Conservation (phyloP, 805 yeast species). For the Geotrichum ghanense region DNA sequence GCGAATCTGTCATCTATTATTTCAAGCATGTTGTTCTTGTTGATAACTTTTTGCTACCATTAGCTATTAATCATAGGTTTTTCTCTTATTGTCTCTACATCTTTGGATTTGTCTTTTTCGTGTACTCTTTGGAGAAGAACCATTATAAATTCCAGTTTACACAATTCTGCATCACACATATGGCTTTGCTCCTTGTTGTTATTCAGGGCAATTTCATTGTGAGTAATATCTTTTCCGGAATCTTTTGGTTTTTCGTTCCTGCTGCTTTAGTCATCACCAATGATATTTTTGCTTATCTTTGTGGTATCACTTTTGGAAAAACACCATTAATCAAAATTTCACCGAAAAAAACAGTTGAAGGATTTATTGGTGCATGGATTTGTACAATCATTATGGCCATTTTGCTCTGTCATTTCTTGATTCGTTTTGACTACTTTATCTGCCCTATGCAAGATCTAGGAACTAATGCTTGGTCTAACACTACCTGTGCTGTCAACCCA, state of each 20-base stretch:
- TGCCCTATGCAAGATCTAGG: constrained; percentile 65
- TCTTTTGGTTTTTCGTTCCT: constrained; percentile 91
- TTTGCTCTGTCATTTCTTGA: constrained; percentile 49
- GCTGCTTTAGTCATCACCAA: constrained; percentile 85
- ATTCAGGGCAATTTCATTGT: constrained; percentile 91
- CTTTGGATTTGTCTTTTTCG: constrained; percentile 82
- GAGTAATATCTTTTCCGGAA: constrained; percentile 77
- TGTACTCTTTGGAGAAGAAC: constrained; percentile 79
- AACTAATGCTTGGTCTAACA: constrained; percentile 47
- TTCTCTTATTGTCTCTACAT: constrained; percentile 76
- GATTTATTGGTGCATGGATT: constrained; percentile 95
- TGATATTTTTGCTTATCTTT: constrained; percentile 91
- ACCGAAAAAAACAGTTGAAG: constrained; percentile 96
- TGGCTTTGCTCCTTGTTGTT: constrained; percentile 82
- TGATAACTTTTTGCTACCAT: constrained; percentile 40
- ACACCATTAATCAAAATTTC: constrained; percentile 89
- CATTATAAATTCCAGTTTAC: constrained; percentile 86
- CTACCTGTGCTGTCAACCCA: constrained; percentile 76
- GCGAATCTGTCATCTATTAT: constrained; percentile 65
- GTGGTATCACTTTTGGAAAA: constrained; percentile 93
- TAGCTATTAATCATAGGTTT: constrained; percentile 72
- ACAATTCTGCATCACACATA: constrained; percentile 86
- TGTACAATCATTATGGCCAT: constrained; percentile 75
- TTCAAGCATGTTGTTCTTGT: constrained; percentile 43
- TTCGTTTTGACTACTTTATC: constrained; percentile 61